A percentile compares a stretch with the other conserved stretches of the same genome.
These are phyloP conservation scores for Kwoniella mangroviensis DNA, from an alignment of 768 basidiomycete genomes.

Conservation along the genomic window DNA sequence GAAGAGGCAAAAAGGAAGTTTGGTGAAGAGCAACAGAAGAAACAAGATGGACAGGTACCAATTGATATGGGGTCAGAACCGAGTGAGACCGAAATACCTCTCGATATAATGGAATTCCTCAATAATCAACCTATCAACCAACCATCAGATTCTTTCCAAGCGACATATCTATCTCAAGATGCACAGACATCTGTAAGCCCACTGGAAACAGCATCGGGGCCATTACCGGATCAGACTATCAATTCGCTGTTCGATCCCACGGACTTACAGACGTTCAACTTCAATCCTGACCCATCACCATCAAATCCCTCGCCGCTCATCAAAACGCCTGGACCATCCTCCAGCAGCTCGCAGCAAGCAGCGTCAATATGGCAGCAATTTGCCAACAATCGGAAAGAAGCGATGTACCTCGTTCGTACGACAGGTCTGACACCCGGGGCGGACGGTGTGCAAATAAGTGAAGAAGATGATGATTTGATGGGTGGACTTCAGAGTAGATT, in stretches of 20 bases:
- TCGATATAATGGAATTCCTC: neutral
- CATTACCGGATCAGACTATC: too few species aligned
- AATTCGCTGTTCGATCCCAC: neutral
- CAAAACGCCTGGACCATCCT: neutral
- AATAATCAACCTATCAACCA: neutral
- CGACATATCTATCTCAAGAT: neutral
- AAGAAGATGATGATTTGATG: neutral
- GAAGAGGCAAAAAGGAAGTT: conserved; percentile 38
- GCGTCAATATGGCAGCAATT: conserved; percentile 19
- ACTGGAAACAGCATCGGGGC: neutral
- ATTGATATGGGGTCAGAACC: neutral
- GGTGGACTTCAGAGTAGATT: neutral
- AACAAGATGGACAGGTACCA: neutral
- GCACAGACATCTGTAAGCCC: neutral
- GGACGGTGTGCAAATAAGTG: neutral
- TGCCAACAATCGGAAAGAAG: conserved; percentile 10
- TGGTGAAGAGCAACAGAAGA: conserved; percentile 12
- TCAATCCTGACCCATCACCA: neutral
- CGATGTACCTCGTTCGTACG: neutral
- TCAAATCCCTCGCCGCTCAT: neutral
- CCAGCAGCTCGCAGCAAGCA: conserved; percentile 6
- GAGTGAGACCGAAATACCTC: neutral
- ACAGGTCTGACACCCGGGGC: conserved; percentile 9
- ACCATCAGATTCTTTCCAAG: neutral
- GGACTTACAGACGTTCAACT: neutral